These are phyloP conservation scores for Cryptosporidium ryanae DNA, from an alignment of 169 alveolate genomes.

Conservation along the genomic window DNA sequence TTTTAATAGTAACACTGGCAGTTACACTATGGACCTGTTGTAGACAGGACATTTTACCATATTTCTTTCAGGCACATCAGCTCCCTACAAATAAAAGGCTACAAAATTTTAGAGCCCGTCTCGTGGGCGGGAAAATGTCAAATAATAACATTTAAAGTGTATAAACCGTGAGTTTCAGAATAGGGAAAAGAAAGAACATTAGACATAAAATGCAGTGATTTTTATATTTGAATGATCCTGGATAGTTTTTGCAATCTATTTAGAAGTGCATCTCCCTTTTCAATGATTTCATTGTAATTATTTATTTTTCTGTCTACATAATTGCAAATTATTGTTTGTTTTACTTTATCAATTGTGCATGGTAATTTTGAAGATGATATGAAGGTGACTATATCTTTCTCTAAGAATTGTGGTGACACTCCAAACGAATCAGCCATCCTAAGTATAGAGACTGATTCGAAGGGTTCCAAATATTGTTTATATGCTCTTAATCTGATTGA, in stretches of 20 bases:
- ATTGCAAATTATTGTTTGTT: constrained; percentile 84
- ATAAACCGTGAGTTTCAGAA: background rate
- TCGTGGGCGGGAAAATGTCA: constrained; percentile 18
- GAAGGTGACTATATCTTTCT: constrained; percentile 86
- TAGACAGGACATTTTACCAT: no score
- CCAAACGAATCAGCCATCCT: constrained; percentile 90
- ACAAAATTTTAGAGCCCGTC: constrained; percentile 8
- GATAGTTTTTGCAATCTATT: constrained; percentile 86
- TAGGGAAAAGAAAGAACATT: background rate
- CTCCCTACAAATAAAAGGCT: background rate
- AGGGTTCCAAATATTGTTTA: constrained; percentile 85
- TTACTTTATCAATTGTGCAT: constrained; percentile 89
- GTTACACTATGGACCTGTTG: no score
- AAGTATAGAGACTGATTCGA: constrained; percentile 85
- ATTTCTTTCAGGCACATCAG: no score
- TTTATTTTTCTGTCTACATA: constrained; percentile 82
- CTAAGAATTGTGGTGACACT: constrained; percentile 83
- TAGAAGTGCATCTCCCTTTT: constrained; percentile 85
- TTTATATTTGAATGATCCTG: constrained; percentile 85
- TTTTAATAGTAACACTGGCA: no score
- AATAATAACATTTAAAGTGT: background rate
- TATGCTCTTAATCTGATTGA: constrained; percentile 77
- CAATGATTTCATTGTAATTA: constrained; percentile 80
- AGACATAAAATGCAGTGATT: background rate
- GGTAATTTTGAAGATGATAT: constrained; percentile 86